Conservation (phyloP, 2,329 filamentous ascomycete species). For the Colletotrichum somersetense region DNA sequence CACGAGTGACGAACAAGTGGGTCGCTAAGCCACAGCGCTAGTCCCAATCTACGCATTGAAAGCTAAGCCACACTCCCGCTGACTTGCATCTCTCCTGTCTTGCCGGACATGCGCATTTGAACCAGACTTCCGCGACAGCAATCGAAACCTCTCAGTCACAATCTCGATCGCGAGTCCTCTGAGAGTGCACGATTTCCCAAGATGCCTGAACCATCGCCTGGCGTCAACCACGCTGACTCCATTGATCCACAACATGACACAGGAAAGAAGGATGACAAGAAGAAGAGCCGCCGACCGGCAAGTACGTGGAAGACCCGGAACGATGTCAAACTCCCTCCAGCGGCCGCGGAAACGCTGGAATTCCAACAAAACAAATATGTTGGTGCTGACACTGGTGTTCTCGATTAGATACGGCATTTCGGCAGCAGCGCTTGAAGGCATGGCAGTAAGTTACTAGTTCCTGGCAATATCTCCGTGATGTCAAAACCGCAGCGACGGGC, state of each 20-base stretch:
- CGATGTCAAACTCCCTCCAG: conserved; percentile 8
- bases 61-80: conserved; percentile 39
- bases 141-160: conserved; percentile 8
- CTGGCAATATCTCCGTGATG: conserved; percentile 50
- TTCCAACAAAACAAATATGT: not conserved
- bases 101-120: conserved; percentile 14
- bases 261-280: conserved; percentile 74
- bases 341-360: conserved; percentile 29
- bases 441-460: conserved; percentile 85
- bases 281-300: conserved; percentile 91
- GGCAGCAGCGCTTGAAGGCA: conserved; percentile 96
- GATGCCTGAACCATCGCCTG: conserved; percentile 64
- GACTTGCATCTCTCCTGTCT: conserved; percentile 35
- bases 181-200: conserved; percentile 43
- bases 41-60: conserved; percentile 19
- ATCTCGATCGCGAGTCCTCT: conserved; percentile 32
- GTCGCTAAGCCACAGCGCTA: conserved; percentile 39
- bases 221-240: conserved; percentile 63
- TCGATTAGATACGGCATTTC: conserved; percentile 87
- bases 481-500: conserved; percentile 7
- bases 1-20: conserved; percentile 24
- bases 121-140: conserved; percentile 18
- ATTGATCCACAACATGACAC: conserved; percentile 67
- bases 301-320: conserved; percentile 70
- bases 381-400: conserved; percentile 23